A percentile compares a stretch with the other conserved stretches of the same genome.
phyloP scores from a whole-genome alignment of 2,329 filamentous ascomycete genomes.

The Colletotrichum sp. region DNA sequence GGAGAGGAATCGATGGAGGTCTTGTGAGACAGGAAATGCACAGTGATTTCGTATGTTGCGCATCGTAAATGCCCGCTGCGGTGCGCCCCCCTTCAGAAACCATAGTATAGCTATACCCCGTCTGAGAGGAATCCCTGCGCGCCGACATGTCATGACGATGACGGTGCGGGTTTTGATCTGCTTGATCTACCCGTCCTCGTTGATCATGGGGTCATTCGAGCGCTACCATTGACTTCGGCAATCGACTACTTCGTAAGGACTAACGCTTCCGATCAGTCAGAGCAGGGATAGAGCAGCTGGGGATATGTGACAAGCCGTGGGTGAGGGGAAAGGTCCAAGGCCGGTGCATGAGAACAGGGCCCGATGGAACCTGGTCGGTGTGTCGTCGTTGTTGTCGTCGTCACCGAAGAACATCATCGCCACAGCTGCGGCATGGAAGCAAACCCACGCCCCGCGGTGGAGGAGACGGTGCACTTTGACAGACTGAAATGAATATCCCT shows the following conservation, averaged over 20 bases:
- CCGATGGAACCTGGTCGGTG: not conserved
- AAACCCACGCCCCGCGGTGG: not conserved
- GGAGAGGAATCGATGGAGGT: not conserved
- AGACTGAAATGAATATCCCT: not conserved
- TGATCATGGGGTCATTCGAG: not conserved
- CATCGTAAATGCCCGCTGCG: conserved; percentile 1
- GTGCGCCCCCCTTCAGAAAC: not conserved
- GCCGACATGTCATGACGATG: not conserved
- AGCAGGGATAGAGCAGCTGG: not conserved
- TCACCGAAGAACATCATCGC: not conserved
- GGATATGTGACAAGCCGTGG: not conserved
- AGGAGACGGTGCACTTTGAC: not conserved
- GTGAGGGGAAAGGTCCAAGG: not conserved
- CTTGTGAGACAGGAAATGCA: not conserved
- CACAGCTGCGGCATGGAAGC: not conserved
- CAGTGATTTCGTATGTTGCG: not conserved
- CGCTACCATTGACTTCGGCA: not conserved
- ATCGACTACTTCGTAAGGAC: not conserved
- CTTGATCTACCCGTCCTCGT: not conserved
- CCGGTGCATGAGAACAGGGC: not conserved
- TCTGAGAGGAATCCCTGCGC: not conserved
- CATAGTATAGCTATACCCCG: not conserved
- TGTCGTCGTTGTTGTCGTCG: not conserved
- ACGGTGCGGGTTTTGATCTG: not conserved
- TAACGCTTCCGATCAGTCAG: not conserved